Conservation (phyloP, 805 yeast genomes). For the Brettanomyces nanus region DNA sequence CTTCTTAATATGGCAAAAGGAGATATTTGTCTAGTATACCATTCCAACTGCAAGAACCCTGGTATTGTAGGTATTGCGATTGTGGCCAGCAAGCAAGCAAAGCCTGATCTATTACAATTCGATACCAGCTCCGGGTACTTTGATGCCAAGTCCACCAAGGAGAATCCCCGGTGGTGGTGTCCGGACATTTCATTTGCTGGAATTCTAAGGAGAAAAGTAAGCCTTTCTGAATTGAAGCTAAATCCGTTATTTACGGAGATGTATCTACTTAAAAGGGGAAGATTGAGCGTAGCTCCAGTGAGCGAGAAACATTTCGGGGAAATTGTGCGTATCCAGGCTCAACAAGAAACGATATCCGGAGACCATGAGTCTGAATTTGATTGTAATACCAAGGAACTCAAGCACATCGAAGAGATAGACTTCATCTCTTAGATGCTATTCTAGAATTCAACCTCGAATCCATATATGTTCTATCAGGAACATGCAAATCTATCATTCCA, state of each 20-base stretch:
- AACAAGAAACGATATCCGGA: constrained; percentile 8
- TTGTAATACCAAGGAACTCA: constrained; percentile 11
- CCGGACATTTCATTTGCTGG: constrained; percentile 39
- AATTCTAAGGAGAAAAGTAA: constrained; percentile 33
- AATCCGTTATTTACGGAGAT: constrained; percentile 28
- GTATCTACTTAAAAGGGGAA: constrained; percentile 38
- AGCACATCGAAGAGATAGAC: neutral
- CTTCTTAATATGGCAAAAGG: constrained; percentile 38
- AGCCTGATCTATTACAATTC: constrained; percentile 34
- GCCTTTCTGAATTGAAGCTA: constrained; percentile 32
- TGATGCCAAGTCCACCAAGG: constrained; percentile 36
- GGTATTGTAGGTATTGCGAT: constrained; percentile 45
- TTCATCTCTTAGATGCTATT: no score
- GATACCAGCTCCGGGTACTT: constrained; percentile 36
- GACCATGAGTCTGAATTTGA: constrained; percentile 14
- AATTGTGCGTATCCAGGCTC: constrained; percentile 29
- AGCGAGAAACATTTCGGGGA: constrained; percentile 32
- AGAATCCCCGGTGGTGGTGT: constrained; percentile 49
- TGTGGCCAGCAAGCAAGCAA: constrained; percentile 26
- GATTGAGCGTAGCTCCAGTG: constrained; percentile 47
- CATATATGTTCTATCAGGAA: constrained; percentile 76
- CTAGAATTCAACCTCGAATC: constrained; percentile 58
- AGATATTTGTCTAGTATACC: constrained; percentile 44
- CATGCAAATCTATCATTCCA: constrained; percentile 58
- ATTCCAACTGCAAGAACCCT: constrained; percentile 46